Conservation (phyloP, 2,329 filamentous ascomycete genomes). For the Penicillium sp. region DNA sequence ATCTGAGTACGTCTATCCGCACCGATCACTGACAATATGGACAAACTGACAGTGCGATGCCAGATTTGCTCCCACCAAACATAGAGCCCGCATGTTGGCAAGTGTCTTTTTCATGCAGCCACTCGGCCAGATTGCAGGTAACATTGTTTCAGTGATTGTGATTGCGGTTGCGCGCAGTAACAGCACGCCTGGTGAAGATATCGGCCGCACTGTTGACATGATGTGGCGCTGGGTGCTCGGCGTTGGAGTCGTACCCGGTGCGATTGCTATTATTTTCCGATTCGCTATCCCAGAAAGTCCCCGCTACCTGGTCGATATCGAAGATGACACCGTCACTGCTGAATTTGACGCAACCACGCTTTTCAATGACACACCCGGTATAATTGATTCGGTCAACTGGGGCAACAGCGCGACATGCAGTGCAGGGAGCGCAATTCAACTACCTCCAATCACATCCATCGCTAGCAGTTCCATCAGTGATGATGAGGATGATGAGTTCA, state of each 20-base stretch:
- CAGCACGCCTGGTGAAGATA: slow-evolving; percentile 27
- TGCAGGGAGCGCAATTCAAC: slow-evolving; percentile 18
- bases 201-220: slow-evolving; percentile 52
- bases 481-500: slow-evolving; percentile 24
- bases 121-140: slow-evolving; percentile 64
- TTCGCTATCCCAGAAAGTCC: slow-evolving; percentile 67
- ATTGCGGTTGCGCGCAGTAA: slow-evolving; percentile 31
- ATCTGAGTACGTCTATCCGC: slow-evolving; percentile 54
- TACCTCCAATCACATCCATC: slow-evolving; percentile 30
- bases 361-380: slow-evolving; percentile 46
- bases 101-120: slow-evolving; percentile 70
- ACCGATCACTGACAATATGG: neutral
- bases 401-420: slow-evolving; percentile 24
- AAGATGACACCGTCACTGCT: slow-evolving; percentile 59
- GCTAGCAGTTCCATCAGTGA: slow-evolving; percentile 26
- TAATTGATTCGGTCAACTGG: slow-evolving; percentile 27
- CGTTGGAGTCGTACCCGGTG: slow-evolving; percentile 62
- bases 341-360: slow-evolving; percentile 60
- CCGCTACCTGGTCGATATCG: slow-evolving; percentile 64
- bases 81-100: slow-evolving; percentile 66
- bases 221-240: slow-evolving; percentile 69
- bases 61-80: slow-evolving; percentile 55
- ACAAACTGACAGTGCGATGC: neutral
- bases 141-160: slow-evolving; percentile 57
- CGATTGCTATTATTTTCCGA: slow-evolving; percentile 64